Evolutionary conservation across 2,329 filamentous ascomycete genomes (phyloP).

Genomic region (Stromatinia cepivora): DNA sequence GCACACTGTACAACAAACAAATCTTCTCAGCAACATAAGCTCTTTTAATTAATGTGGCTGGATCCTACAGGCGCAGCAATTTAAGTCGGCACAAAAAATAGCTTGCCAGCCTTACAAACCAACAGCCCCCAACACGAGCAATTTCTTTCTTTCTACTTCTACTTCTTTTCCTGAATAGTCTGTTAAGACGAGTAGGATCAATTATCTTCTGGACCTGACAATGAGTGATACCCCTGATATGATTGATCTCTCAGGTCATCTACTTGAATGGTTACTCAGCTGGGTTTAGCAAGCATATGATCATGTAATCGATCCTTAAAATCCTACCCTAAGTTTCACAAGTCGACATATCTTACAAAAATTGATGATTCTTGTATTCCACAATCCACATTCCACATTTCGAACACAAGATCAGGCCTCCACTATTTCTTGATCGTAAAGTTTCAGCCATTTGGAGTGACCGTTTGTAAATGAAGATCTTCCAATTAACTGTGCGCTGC

Average conservation of each 20-base stretch:
- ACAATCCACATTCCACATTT: neutral
- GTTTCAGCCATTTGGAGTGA: neutral
- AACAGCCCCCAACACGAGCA: constrained; percentile 2
- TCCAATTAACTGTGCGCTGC: neutral
- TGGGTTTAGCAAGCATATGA: neutral
- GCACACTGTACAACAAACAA: no score
- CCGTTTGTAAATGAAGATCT: neutral
- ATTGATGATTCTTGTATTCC: neutral
- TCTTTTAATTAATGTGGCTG: neutral
- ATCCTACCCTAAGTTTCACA: neutral
- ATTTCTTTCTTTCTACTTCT: neutral
- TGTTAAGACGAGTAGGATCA: neutral
- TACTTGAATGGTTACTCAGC: neutral
- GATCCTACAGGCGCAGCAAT: constrained; percentile 7
- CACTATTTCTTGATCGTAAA: neutral
- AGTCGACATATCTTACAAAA: neutral
- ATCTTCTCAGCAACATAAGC: neutral
- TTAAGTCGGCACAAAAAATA: constrained; percentile 4
- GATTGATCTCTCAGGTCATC: neutral
- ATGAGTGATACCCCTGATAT: no score
- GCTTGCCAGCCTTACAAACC: neutral
- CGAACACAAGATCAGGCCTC: neutral
- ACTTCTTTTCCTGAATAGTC: neutral
- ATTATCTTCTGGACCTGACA: no score
- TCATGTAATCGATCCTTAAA: neutral